Percentiles rank a stretch among this genome's conserved stretches.
These are phyloP conservation scores for Tylopilus sp. DNA, from an alignment of 1,284 basidiomycete species.

Conservation along the genomic window DNA sequence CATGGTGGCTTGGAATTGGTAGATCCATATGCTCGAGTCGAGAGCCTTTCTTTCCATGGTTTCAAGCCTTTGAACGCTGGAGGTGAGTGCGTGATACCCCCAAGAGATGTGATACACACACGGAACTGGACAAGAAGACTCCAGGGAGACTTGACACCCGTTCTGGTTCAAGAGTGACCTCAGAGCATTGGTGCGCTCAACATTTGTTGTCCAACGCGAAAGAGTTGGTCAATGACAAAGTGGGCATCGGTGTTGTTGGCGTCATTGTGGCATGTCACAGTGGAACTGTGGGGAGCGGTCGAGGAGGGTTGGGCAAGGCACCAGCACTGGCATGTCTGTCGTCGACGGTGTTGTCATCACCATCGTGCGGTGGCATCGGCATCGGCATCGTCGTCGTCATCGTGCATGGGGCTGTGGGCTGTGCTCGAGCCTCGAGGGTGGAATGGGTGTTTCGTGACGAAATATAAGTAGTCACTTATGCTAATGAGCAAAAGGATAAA, in stretches of 20 bases:
- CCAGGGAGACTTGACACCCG: slow-evolving; percentile 97
- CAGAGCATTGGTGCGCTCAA: not conserved
- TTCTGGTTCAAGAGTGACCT: slow-evolving; percentile 30
- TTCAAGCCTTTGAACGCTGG: slow-evolving; percentile 60
- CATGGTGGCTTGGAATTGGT: slow-evolving; percentile 99
- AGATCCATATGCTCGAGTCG: slow-evolving; percentile 99
- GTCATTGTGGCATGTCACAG: too few relatives aligned
- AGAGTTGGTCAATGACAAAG: not conserved
- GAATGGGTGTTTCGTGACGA: too few relatives aligned
- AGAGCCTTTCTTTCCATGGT: slow-evolving; percentile 86
- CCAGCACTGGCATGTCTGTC: too few relatives aligned
- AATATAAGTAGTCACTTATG: too few relatives aligned
- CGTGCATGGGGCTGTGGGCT: too few relatives aligned
- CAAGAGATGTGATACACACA: slow-evolving; percentile 37
- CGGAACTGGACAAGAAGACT: slow-evolving; percentile 85
- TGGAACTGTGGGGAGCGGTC: too few relatives aligned
- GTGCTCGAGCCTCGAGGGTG: too few relatives aligned
- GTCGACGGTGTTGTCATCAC: too few relatives aligned
- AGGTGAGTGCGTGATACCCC: slow-evolving; percentile 6
- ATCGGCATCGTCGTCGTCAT: too few relatives aligned
- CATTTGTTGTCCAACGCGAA: not conserved
- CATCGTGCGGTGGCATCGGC: too few relatives aligned
- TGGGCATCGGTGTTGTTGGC: not conserved
- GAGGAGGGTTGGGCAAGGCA: too few relatives aligned
- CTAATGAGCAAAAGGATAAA: too few relatives aligned